Evolutionary conservation across 2,329 filamentous ascomycete species (phyloP).

Genomic region (Colletotrichum falcatum): DNA sequence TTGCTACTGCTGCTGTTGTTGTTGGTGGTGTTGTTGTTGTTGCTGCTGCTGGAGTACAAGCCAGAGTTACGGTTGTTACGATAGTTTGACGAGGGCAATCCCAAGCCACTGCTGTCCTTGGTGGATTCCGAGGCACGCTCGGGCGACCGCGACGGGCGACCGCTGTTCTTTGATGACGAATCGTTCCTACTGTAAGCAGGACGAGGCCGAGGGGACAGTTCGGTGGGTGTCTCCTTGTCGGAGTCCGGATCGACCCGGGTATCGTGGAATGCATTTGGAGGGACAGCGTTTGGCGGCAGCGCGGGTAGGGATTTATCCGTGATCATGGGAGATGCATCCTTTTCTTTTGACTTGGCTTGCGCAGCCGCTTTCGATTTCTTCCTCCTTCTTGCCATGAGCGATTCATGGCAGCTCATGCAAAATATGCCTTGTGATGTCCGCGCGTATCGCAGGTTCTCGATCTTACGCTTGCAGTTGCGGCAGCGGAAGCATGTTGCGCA

Average conservation of each 20-base stretch:
- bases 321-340: constrained; percentile 74
- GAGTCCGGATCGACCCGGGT: constrained; percentile 69
- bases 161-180: constrained; percentile 66
- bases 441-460: constrained; percentile 97
- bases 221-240: constrained; percentile 72
- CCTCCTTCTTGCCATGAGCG: constrained; percentile 89
- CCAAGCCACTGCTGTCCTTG: constrained; percentile 73
- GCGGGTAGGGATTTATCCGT: constrained; percentile 94
- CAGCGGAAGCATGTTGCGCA: constrained; percentile 98
- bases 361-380: constrained; percentile 83
- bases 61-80: constrained; percentile 81
- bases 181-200: constrained; percentile 64
- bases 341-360: constrained; percentile 71
- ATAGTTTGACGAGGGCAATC: constrained; percentile 81
- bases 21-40: constrained; percentile 51
- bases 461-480: constrained; percentile 98
- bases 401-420: constrained; percentile 99
- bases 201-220: constrained; percentile 74
- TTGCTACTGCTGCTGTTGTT: constrained; percentile 58
- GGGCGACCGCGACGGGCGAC: constrained; percentile 65
- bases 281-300: constrained; percentile 80
- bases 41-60: constrained; percentile 62
- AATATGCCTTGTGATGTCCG: constrained; percentile 98
- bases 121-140: constrained; percentile 60
- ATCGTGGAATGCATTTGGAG: constrained; percentile 71